Evolutionary conservation across 139 green algal species (phyloP).

Genomic region (Raphidocelis subcapitata): DNA sequence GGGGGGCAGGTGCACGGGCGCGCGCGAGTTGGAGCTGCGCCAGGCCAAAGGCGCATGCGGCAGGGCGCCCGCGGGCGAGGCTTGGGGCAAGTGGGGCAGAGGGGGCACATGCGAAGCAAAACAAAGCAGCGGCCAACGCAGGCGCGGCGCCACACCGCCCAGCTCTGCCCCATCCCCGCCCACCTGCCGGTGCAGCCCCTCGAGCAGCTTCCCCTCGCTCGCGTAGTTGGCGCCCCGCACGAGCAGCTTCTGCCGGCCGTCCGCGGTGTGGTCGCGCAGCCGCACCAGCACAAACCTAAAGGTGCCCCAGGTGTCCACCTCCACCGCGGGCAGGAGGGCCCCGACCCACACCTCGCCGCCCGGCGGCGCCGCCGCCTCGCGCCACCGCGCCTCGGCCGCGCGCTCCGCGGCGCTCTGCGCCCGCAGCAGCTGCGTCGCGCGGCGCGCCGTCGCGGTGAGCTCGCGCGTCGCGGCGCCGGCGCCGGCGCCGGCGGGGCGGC

Average conservation of each 20-base stretch:
- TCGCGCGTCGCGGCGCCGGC: slow-evolving; percentile 33
- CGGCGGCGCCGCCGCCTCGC: slow-evolving; percentile 24
- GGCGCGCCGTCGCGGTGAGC: slow-evolving; percentile 36
- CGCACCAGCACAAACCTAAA: slow-evolving; percentile 34
- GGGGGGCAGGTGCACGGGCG: too few relatives aligned
- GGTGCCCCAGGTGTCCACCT: slow-evolving; percentile 63
- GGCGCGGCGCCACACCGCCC: too few relatives aligned
- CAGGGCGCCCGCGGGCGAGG: too few relatives aligned
- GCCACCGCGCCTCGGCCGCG: slow-evolving; percentile 28
- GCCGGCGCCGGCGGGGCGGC: not conserved
- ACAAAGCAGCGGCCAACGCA: too few relatives aligned
- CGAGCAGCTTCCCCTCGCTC: slow-evolving; percentile 46
- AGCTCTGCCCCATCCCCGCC: too few relatives aligned
- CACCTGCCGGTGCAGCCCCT: slow-evolving; percentile 38
- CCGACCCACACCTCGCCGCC: slow-evolving; percentile 38
- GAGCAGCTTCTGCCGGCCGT: slow-evolving; percentile 60
- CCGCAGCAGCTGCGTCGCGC: slow-evolving; percentile 57
- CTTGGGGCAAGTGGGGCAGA: too few relatives aligned
- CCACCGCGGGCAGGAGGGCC: slow-evolving; percentile 45
- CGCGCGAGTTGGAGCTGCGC: too few relatives aligned
- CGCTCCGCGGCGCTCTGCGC: slow-evolving; percentile 60
- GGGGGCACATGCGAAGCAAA: too few relatives aligned
- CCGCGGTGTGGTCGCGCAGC: slow-evolving; percentile 39
- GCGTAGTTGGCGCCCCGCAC: slow-evolving; percentile 62
- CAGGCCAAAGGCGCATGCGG: too few relatives aligned